A percentile compares a stretch with the other conserved stretches of the same genome.
Evolutionary conservation across 768 basidiomycete genomes (phyloP).

Genomic region (Mrakia frigida): DNA sequence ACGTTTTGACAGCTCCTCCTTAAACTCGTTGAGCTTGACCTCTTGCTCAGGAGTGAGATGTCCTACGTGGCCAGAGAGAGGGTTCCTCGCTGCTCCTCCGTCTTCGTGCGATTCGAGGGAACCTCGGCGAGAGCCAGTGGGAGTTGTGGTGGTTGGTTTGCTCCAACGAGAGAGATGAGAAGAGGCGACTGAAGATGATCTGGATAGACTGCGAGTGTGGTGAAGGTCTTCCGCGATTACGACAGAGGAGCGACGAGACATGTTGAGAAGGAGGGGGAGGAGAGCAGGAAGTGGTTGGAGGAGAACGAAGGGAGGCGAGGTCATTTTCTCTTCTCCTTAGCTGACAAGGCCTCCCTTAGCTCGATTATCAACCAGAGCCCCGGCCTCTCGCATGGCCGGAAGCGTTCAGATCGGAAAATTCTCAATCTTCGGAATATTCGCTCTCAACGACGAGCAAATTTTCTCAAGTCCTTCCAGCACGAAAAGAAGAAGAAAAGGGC

Average conservation of each 20-base stretch:
- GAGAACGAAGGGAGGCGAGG: neutral
- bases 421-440: too few relatives aligned
- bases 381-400: too few relatives aligned
- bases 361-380: too few relatives aligned
- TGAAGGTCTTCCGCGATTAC: neutral
- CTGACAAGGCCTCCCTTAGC: too few relatives aligned
- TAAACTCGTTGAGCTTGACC: slow-evolving; percentile 16
- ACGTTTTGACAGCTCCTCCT: neutral
- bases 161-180: slow-evolving; percentile 7
- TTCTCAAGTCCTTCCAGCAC: too few relatives aligned
- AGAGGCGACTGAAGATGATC: neutral
- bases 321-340: neutral
- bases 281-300: neutral
- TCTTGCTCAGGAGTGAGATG: slow-evolving; percentile 27
- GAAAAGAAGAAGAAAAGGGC: too few relatives aligned
- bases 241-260: slow-evolving; percentile 12
- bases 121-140: neutral
- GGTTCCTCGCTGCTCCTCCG: neutral
- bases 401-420: too few relatives aligned
- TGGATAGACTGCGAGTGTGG: neutral
- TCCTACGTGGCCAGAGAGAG: slow-evolving; percentile 15
- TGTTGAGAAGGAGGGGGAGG: neutral
- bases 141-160: neutral
- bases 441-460: too few relatives aligned
- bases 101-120: neutral